Conservation (phyloP, 352 stramenopile genomes). For the Phytopythium vexans region DNA sequence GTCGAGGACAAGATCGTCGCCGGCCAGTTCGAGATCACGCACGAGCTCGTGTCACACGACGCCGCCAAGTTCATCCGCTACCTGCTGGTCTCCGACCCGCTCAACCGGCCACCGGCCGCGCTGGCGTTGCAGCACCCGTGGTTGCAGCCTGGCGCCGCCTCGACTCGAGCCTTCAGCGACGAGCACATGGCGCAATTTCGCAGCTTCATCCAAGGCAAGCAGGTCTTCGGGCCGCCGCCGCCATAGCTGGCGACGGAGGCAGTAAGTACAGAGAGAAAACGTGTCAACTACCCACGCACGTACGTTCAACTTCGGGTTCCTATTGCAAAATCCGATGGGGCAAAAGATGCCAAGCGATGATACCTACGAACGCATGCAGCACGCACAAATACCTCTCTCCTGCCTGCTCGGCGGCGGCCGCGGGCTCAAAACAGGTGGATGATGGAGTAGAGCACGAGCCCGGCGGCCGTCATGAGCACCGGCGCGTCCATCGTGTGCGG, state of each 20-base stretch:
- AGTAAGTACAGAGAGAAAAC: no score
- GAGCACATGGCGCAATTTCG: slow-evolving; percentile 44
- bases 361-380: neutral
- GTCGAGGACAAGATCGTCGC: slow-evolving; percentile 81
- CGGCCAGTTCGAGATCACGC: slow-evolving; percentile 55
- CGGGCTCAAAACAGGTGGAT: slow-evolving; percentile 33
- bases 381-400: slow-evolving; percentile 18
- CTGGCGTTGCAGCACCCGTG: slow-evolving; percentile 71
- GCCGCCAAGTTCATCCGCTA: slow-evolving; percentile 81
- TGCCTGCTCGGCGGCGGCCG: slow-evolving; percentile 4
- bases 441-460: slow-evolving; percentile 71
- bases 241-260: neutral
- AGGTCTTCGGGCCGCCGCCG: slow-evolving; percentile 17
- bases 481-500: slow-evolving; percentile 86
- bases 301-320: no score
- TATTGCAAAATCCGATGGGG: no score
- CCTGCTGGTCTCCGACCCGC: slow-evolving; percentile 53
- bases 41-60: slow-evolving; percentile 52
- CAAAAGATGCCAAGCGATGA: no score
- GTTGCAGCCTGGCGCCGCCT: slow-evolving; percentile 43
- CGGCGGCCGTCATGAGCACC: slow-evolving; percentile 78
- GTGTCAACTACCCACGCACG: no score
- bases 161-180: slow-evolving; percentile 30
- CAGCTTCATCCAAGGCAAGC: slow-evolving; percentile 46
- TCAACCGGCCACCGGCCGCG: slow-evolving; percentile 54